phyloP scores from a whole-genome alignment of 495 filamentous ascomycete genomes.

The Xylaria venustula region DNA sequence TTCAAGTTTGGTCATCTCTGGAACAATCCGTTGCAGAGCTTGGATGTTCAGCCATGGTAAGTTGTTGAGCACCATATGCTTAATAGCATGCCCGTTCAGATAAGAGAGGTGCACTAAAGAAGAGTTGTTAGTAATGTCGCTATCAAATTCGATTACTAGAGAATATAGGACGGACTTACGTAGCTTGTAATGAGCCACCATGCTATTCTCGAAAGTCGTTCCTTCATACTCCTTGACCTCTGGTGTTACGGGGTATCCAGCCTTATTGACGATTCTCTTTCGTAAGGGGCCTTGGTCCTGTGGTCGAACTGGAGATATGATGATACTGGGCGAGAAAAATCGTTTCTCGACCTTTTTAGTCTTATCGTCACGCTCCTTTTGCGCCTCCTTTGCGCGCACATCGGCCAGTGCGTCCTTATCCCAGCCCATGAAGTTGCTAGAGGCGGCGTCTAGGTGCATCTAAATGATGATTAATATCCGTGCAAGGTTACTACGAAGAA shows the following conservation, averaged over 20 bases:
- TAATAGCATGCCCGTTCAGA: slow-evolving; percentile 8
- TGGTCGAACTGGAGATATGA: slow-evolving; percentile 4
- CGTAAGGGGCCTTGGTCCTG: not conserved
- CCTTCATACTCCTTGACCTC: not conserved
- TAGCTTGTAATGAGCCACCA: slow-evolving; percentile 13
- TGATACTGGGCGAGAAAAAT: not conserved
- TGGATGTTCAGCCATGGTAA: not conserved
- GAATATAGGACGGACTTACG: slow-evolving; percentile 1
- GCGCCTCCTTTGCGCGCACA: not conserved
- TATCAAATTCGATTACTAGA: not conserved
- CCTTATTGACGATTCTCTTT: not conserved
- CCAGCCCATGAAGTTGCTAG: not conserved
- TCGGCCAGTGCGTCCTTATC: not conserved
- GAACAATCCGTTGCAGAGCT: not conserved
- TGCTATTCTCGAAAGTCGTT: not conserved
- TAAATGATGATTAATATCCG: not conserved
- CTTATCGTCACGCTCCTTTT: not conserved
- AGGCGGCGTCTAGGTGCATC: slow-evolving; percentile 3
- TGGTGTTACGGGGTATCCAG: slow-evolving; percentile 1
- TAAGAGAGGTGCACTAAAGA: slow-evolving; percentile 13
- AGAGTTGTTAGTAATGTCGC: slow-evolving; percentile 7
- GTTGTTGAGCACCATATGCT: slow-evolving; percentile 15
- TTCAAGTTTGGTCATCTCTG: slow-evolving; percentile 5
- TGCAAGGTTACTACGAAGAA: not conserved
- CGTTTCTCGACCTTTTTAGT: not conserved